These are phyloP conservation scores for Suillus luteus DNA, from an alignment of 768 basidiomycete species.

Conservation along the genomic window DNA sequence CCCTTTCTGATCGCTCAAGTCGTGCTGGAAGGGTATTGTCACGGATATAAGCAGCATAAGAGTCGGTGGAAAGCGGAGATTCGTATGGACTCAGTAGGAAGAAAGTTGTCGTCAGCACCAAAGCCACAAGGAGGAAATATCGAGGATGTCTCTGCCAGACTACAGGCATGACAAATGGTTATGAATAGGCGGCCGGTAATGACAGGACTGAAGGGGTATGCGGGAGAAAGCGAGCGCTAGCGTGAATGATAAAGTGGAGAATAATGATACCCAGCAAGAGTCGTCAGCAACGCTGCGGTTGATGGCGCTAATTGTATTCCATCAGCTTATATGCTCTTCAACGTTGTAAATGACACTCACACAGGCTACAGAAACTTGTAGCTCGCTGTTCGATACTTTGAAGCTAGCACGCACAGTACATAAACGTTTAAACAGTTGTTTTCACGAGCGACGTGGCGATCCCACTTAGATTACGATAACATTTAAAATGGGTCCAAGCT, in stretches of 20 bases:
- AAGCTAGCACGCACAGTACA: not conserved
- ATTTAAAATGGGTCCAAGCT: not conserved
- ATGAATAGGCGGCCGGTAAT: slow-evolving; percentile 7
- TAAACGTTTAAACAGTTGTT: not conserved
- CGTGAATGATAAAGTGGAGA: slow-evolving; percentile 15
- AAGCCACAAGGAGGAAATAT: slow-evolving; percentile 46
- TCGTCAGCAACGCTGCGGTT: not conserved
- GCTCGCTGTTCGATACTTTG: not conserved
- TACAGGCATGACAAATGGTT: slow-evolving; percentile 26
- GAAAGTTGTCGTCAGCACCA: slow-evolving; percentile 45
- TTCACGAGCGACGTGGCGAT: not conserved
- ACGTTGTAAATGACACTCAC: not conserved
- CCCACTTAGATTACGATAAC: slow-evolving; percentile 6
- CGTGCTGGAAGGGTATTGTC: slow-evolving; percentile 42
- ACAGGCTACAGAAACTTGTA: not conserved
- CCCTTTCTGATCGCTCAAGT: slow-evolving; percentile 43
- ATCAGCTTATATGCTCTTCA: not conserved
- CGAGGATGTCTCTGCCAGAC: slow-evolving; percentile 52
- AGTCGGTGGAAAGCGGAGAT: slow-evolving; percentile 25
- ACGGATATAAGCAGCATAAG: slow-evolving; percentile 26
- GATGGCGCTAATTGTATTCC: not conserved
- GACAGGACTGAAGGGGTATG: slow-evolving; percentile 15
- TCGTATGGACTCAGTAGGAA: slow-evolving; percentile 47
- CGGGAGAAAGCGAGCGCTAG: slow-evolving; percentile 9
- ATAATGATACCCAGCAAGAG: slow-evolving; percentile 18